Conservation (phyloP, 495 filamentous ascomycete species). For the Lophiotrema nucula region DNA sequence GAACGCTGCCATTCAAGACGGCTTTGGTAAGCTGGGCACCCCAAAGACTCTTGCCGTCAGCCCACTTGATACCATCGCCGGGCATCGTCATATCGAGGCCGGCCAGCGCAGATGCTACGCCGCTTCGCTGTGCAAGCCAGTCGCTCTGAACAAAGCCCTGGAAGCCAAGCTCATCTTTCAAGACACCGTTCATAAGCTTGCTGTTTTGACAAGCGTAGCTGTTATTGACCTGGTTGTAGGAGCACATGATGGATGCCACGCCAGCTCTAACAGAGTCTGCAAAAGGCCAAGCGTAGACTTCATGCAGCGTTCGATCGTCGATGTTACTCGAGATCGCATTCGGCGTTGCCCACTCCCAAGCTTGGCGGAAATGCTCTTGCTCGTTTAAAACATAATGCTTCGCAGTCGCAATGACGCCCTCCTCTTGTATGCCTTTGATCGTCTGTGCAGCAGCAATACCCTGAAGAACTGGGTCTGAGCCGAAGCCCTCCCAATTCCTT, state of each 20-base stretch:
- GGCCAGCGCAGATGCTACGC: constrained; percentile 74
- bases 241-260: constrained; percentile 87
- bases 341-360: constrained; percentile 69
- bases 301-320: constrained; percentile 76
- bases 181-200: constrained; percentile 85
- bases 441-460: constrained; percentile 66
- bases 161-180: constrained; percentile 93
- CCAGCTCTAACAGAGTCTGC: constrained; percentile 80
- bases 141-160: constrained; percentile 92
- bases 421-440: constrained; percentile 73
- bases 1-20: constrained; percentile 78
- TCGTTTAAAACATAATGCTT: constrained; percentile 85
- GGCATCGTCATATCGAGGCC: constrained; percentile 97
- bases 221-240: constrained; percentile 88
- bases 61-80: constrained; percentile 78
- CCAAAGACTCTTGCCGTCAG: constrained; percentile 76
- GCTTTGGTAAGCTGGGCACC: constrained; percentile 73
- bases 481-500: constrained; percentile 89
- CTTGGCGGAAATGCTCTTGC: constrained; percentile 81
- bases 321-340: constrained; percentile 78
- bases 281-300: constrained; percentile 90
- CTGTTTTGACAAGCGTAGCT: constrained; percentile 89
- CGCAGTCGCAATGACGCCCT: constrained; percentile 78
- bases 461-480: constrained; percentile 72
- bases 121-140: constrained; percentile 86